phyloP scores from a whole-genome alignment of 352 stramenopile genomes.

The Globisporangium spiculum region DNA sequence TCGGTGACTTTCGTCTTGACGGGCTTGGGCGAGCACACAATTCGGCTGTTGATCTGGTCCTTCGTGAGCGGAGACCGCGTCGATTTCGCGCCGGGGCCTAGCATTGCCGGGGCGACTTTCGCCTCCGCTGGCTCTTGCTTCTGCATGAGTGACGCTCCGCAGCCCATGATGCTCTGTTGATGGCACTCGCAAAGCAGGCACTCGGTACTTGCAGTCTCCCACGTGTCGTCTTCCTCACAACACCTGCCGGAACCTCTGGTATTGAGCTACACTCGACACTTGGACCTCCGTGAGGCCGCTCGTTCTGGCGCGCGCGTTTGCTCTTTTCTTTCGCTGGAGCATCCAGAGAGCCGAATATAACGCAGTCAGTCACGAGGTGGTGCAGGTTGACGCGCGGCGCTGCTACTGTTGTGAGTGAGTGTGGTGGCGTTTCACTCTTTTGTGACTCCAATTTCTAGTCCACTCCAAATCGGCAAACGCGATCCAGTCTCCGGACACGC shows the following conservation, averaged over 20 bases:
- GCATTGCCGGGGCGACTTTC: constrained; percentile 37
- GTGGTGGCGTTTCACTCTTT: constrained; percentile 2
- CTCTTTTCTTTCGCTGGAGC: not conserved
- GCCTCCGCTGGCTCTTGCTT: constrained; percentile 36
- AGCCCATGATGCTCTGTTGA: constrained; percentile 43
- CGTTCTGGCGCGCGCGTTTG: not conserved
- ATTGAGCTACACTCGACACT: not conserved
- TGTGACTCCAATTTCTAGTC: not conserved
- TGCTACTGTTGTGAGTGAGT: not conserved
- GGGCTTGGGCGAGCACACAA: constrained; percentile 75
- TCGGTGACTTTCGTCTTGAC: constrained; percentile 60
- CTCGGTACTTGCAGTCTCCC: not conserved
- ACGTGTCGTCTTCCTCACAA: not conserved
- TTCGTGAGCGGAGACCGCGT: constrained; percentile 70
- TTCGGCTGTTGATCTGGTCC: constrained; percentile 83
- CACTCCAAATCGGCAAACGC: not conserved
- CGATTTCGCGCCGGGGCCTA: constrained; percentile 27
- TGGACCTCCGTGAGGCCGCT: not conserved
- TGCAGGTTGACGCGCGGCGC: not conserved
- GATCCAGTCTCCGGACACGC: not conserved
- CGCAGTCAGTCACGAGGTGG: not conserved
- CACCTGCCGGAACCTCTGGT: not conserved
- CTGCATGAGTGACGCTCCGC: constrained; percentile 60
- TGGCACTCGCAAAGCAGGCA: not conserved
- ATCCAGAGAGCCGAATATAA: not conserved